Evolutionary conservation across 495 filamentous ascomycete species (phyloP).

Genomic region (Penicillium psychrofluorescens): DNA sequence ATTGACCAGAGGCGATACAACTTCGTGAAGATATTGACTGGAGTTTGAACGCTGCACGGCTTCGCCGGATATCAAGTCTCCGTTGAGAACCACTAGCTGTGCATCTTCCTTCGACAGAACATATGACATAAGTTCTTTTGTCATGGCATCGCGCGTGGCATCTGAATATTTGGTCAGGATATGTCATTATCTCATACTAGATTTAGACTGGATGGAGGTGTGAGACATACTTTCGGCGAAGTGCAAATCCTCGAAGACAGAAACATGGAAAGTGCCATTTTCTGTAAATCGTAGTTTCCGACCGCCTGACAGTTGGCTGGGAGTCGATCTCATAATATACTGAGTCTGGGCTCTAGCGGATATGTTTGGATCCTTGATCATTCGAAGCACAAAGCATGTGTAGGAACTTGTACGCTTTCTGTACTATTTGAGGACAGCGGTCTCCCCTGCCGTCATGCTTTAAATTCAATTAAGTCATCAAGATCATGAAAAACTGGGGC

Average conservation of each 20-base stretch:
- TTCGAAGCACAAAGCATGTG: too few species aligned
- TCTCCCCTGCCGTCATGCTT: too few species aligned
- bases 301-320: too few species aligned
- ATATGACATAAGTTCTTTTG: conserved; percentile 49
- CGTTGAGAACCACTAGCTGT: conserved; percentile 63
- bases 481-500: too few species aligned
- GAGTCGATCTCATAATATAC: too few species aligned
- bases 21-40: conserved; percentile 51
- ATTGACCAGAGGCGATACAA: conserved; percentile 51
- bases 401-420: too few species aligned
- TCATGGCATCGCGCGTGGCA: conserved; percentile 41
- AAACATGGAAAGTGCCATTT: conserved; percentile 39
- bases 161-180: conserved; percentile 3
- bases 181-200: too few species aligned
- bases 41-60: conserved; percentile 47
- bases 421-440: too few species aligned
- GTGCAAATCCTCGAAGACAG: conserved; percentile 62
- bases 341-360: too few species aligned
- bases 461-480: too few species aligned
- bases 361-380: too few species aligned
- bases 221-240: conserved; percentile 52
- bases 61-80: conserved; percentile 68
- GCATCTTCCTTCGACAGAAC: conserved; percentile 49
- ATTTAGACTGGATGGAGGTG: background rate
- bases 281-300: conserved; percentile 17